Percentiles rank a stretch among this genome's conserved stretches.
phyloP scores from a whole-genome alignment of 2,329 filamentous ascomycete genomes.

The Aspergillus quadrilineatus region DNA sequence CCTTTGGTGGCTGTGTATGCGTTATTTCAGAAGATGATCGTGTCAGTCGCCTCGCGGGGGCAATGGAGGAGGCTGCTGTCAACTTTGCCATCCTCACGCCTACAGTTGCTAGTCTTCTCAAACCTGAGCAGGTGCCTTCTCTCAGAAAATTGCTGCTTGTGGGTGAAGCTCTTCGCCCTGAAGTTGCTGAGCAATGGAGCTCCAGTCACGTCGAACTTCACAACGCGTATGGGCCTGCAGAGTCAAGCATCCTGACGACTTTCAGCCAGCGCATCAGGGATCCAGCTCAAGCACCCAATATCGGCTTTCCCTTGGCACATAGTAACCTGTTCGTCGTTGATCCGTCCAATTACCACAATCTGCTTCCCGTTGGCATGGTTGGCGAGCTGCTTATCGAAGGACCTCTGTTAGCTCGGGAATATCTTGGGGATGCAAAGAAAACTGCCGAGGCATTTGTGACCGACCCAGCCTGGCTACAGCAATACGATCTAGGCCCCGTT shows the following conservation, averaged over 20 bases:
- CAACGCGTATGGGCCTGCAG: constrained; percentile 24
- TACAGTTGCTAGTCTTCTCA: constrained; percentile 18
- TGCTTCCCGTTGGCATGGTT: constrained; percentile 4
- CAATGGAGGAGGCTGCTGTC: constrained; percentile 11
- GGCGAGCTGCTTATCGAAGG: constrained; percentile 14
- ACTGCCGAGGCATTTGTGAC: constrained; percentile 26
- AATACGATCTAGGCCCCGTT: constrained; percentile 31
- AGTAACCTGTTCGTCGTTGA: constrained; percentile 6
- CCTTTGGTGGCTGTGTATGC: constrained; percentile 18
- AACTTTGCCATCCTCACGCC: constrained; percentile 22
- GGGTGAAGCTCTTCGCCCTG: constrained; percentile 3
- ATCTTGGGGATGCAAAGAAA: constrained; percentile 4
- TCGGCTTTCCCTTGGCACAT: constrained; percentile 3
- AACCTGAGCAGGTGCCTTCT: constrained; percentile 17
- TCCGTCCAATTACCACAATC: constrained; percentile 3
- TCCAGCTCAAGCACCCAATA: constrained; percentile 4
- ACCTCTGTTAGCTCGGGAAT: constrained; percentile 4
- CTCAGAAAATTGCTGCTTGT: constrained; percentile 12
- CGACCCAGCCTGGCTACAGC: constrained; percentile 64
- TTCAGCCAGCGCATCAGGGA: constrained; percentile 7
- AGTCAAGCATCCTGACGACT: constrained; percentile 14
- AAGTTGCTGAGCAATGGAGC: constrained; percentile 15
- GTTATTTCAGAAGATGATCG: constrained; percentile 14
- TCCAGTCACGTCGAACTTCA: constrained; percentile 3
- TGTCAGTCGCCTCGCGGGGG: constrained; percentile 4